phyloP scores from a whole-genome alignment of 164 flowering plant species.

The Amborella trichopoda region DNA sequence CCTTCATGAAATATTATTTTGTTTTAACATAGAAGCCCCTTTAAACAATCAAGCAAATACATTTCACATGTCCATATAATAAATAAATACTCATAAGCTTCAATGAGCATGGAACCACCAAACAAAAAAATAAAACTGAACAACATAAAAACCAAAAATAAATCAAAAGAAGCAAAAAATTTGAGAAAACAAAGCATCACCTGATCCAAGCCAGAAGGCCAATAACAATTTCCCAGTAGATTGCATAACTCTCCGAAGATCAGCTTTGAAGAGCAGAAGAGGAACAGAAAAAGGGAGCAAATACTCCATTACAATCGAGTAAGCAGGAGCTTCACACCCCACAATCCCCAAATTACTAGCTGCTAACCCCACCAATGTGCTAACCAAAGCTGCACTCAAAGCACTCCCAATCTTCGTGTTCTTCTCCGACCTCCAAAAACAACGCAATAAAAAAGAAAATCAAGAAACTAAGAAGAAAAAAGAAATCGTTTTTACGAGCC shows the following conservation, averaged over 20 bases:
- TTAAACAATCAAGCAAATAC: too few species aligned
- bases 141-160: too few species aligned
- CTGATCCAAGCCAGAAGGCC: constrained; percentile 75
- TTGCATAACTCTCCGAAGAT: constrained; percentile 47
- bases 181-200: too few species aligned
- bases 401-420: constrained; percentile 58
- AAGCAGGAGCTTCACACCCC: constrained; percentile 52
- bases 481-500: not conserved
- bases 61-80: too few species aligned
- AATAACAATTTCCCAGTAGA: constrained; percentile 59
- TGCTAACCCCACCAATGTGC: constrained; percentile 66
- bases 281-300: constrained; percentile 68
- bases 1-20: too few species aligned
- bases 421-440: constrained; percentile 93
- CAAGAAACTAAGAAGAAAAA: not conserved
- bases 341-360: constrained; percentile 77
- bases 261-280: constrained; percentile 59
- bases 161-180: too few species aligned
- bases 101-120: too few species aligned
- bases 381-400: constrained; percentile 68
- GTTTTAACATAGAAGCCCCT: too few species aligned
- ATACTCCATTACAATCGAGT: constrained; percentile 41
- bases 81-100: too few species aligned
- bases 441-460: not conserved
- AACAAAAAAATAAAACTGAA: too few species aligned